Evolutionary conservation across 192 early-diverging fungal genomes (phyloP), one percentile per base, ranked within the genome.

Genomic region (Umbelopsis sp.): DNA sequence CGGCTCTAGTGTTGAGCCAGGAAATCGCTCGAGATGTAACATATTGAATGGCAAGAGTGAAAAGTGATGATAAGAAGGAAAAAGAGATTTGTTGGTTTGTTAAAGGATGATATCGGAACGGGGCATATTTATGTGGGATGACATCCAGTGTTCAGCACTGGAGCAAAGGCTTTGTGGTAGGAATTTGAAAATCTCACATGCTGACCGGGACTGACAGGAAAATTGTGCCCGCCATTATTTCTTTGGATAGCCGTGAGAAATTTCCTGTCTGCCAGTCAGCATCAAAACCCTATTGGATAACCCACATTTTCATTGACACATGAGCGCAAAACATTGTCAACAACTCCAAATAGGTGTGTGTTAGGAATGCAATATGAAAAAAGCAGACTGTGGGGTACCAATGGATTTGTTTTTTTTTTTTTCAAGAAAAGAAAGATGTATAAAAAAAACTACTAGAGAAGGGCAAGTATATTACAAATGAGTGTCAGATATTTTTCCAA

Each of bases 1-100:
- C 12, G 72, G 72, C 45, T 74, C 72, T 20, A 74, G 51, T 11
- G 72, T 74, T 30, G 72, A 74, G 23, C 72, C 72, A 27, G 72
- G 49, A 48, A 50, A 74, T 48, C 72, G 33, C 64, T 55, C 41
- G 12, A 74, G 72, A 44, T 22, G 18, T 20, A 69, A 69, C 55
- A 61, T 61, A 41, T 61, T 61, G 55, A 18, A 11, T 35, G 18
- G 16, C 37, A 41, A 41, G 27, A 37, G 10, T 12, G 55, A 6
- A 35, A 35, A 25, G 55, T 18, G 13, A 61, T 3, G 30, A 30
- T 33, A 12, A 61, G 55, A 35, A 35, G 27, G 12, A 30, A 16
- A 16, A 15, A 12, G 13, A n/a, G 18, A 58, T 5, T 30, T 30
- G 27, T 30, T 30, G 27, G 27, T 30, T 2, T 30, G 27, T 30